Evolutionary conservation across 345 rosid species (phyloP).

Genomic region (Schrenkiella parvula): DNA sequence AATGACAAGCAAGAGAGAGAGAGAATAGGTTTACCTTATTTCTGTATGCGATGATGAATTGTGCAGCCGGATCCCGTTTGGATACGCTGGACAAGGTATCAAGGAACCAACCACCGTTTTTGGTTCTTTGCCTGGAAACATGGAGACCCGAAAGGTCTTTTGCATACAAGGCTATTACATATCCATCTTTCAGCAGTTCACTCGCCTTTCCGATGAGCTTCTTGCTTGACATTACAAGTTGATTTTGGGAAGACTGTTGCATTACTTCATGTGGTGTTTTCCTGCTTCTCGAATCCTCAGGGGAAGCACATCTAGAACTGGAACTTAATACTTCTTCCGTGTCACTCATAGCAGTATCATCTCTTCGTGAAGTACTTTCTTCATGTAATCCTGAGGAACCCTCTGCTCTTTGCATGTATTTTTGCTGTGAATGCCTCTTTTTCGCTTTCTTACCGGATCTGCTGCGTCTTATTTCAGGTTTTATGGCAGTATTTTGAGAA

Average conservation of each 20-base stretch:
- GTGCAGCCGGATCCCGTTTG: constrained; percentile 97
- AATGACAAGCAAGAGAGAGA: neutral
- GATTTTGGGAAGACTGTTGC: constrained; percentile 51
- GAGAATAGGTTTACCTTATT: constrained; percentile 57
- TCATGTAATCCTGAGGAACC: constrained; percentile 58
- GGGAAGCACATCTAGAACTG: constrained; percentile 78
- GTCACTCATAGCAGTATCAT: constrained; percentile 85
- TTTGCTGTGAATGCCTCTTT: constrained; percentile 84
- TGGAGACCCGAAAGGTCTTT: constrained; percentile 71
- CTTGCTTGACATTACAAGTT: constrained; percentile 49
- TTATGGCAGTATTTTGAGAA: constrained; percentile 41
- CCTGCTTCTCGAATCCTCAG: constrained; percentile 75
- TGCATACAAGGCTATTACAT: constrained; percentile 76
- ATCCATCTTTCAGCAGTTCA: constrained; percentile 82
- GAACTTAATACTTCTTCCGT: constrained; percentile 79
- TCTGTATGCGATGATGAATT: constrained; percentile 83
- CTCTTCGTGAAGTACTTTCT: constrained; percentile 70
- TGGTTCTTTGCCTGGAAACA: constrained; percentile 88
- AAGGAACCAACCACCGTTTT: constrained; percentile 98
- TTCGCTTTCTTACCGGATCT: constrained; percentile 95
- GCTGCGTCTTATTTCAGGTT: constrained; percentile 64
- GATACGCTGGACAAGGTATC: constrained; percentile 85
- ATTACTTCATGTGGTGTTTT: constrained; percentile 67
- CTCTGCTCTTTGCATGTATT: constrained; percentile 51
- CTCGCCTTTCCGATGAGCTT: constrained; percentile 49